Conservation (phyloP, 129 eudicot genomes). For the Rutidosis leptorrhynchoides region DNA sequence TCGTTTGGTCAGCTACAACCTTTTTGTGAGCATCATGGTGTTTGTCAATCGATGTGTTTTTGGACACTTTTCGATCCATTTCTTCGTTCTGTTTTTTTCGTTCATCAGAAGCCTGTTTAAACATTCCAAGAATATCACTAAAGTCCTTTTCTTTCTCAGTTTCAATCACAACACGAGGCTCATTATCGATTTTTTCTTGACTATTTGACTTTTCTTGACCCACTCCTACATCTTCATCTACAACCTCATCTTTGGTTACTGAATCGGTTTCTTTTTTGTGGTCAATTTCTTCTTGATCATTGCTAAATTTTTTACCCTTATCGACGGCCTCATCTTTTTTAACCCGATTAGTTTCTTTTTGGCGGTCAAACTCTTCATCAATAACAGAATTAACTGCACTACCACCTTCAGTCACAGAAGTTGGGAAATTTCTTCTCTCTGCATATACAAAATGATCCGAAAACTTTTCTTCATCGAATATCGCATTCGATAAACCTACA, state of each 20-base stretch:
- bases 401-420: neutral
- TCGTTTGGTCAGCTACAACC: slow-evolving; percentile 10
- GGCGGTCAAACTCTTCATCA: slow-evolving; percentile 11
- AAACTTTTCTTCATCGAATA: slow-evolving; percentile 29
- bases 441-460: slow-evolving; percentile 10
- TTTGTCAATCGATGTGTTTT: slow-evolving; percentile 18
- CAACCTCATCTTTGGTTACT: slow-evolving; percentile 20
- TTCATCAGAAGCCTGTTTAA: slow-evolving; percentile 28
- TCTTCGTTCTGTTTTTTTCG: slow-evolving; percentile 18
- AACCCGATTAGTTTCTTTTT: slow-evolving; percentile 2
- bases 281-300: slow-evolving; percentile 18
- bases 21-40: slow-evolving; percentile 18
- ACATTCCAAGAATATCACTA: slow-evolving; percentile 35
- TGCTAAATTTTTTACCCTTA: slow-evolving; percentile 16
- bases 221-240: slow-evolving; percentile 23
- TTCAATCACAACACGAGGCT: slow-evolving; percentile 17
- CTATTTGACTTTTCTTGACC: slow-evolving; percentile 8
- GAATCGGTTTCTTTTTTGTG: slow-evolving; percentile 10
- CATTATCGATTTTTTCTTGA: slow-evolving; percentile 23
- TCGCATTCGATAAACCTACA: slow-evolving; percentile 5
- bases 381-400: neutral
- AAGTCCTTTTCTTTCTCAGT: slow-evolving; percentile 25
- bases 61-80: slow-evolving; percentile 26
- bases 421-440: slow-evolving; percentile 25
- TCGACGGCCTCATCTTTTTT: slow-evolving; percentile 14